phyloP scores from a whole-genome alignment of 2,329 filamentous ascomycete genomes.

The Ophiostoma perfectum region DNA sequence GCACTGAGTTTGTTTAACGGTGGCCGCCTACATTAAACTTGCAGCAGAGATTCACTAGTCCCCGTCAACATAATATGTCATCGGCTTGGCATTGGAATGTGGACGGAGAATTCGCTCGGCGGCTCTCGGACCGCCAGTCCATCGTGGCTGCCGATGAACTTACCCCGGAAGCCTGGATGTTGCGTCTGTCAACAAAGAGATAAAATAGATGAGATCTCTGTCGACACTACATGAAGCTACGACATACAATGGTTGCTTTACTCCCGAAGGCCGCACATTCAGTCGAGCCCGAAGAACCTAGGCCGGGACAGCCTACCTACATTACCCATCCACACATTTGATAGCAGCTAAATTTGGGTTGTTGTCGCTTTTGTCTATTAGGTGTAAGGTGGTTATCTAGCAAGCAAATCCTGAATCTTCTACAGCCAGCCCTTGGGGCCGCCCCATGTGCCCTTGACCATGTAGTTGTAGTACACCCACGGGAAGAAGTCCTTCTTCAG shows the following conservation, averaged over 20 bases:
- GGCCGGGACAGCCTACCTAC: neutral
- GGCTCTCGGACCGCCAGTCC: neutral
- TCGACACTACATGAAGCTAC: neutral
- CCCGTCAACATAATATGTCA: neutral
- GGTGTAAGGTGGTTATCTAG: neutral
- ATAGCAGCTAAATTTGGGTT: neutral
- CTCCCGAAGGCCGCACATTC: too few species aligned
- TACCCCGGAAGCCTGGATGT: too few species aligned
- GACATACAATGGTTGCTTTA: neutral
- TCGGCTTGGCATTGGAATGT: neutral
- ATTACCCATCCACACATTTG: neutral
- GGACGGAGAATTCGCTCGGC: neutral
- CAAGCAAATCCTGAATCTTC: neutral
- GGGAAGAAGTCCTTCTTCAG: conserved; percentile 49
- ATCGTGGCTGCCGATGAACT: neutral
- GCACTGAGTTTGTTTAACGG: neutral
- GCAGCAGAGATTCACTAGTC: neutral
- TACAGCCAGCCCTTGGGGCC: conserved; percentile 43
- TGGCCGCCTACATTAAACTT: neutral
- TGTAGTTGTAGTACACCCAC: conserved; percentile 49
- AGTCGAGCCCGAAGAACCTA: too few species aligned
- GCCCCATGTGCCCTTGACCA: conserved; percentile 52
- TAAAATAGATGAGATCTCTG: neutral
- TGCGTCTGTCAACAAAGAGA: too few species aligned
- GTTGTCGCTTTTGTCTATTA: conserved; percentile 3